These are phyloP conservation scores for Coleophoma eucalyptorum DNA, from an alignment of 2,329 filamentous ascomycete species.

Conservation along the genomic window DNA sequence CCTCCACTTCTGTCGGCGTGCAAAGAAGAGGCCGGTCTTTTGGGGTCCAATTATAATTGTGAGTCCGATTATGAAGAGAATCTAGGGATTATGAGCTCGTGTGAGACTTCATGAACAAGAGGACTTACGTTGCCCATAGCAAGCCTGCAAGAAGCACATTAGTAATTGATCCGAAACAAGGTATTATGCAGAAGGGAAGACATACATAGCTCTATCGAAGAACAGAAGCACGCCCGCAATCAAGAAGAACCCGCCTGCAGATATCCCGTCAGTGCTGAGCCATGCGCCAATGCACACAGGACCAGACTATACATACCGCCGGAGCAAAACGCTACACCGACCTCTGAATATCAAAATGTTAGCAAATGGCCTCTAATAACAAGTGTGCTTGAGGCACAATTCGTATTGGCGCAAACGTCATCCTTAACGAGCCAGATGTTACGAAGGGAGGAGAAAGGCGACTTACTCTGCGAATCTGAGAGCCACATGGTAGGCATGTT, in stretches of 20 bases:
- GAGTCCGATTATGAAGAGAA: slow-evolving; percentile 95
- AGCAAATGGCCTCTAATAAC: not conserved
- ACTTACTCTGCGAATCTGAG: slow-evolving; percentile 89
- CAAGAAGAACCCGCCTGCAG: slow-evolving; percentile 85
- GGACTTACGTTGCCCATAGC: slow-evolving; percentile 78
- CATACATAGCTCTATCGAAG: slow-evolving; percentile 93
- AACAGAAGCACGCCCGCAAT: slow-evolving; percentile 93
- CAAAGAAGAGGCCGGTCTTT: slow-evolving; percentile 93
- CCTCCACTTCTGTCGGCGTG: slow-evolving; percentile 85
- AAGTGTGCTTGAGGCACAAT: too few species aligned
- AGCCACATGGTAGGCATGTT: slow-evolving; percentile 74
- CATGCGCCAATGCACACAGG: slow-evolving; percentile 10
- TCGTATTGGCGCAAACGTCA: too few species aligned
- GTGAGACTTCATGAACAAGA: slow-evolving; percentile 4
- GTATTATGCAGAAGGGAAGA: slow-evolving; percentile 15
- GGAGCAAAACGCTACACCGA: slow-evolving; percentile 96
- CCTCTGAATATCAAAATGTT: slow-evolving; percentile 53
- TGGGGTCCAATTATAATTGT: slow-evolving; percentile 91
- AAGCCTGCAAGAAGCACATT: slow-evolving; percentile 52
- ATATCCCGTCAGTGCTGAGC: slow-evolving; percentile 8
- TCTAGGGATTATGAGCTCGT: slow-evolving; percentile 45
- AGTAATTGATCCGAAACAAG: not conserved
- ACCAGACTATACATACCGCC: slow-evolving; percentile 66
- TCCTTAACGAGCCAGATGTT: too few species aligned
- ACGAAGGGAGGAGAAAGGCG: not conserved